Percentiles rank a stretch among this genome's conserved stretches.
Evolutionary conservation across 2,329 filamentous ascomycete species (phyloP).

Genomic region (Pseudogymnoascus pannorum): DNA sequence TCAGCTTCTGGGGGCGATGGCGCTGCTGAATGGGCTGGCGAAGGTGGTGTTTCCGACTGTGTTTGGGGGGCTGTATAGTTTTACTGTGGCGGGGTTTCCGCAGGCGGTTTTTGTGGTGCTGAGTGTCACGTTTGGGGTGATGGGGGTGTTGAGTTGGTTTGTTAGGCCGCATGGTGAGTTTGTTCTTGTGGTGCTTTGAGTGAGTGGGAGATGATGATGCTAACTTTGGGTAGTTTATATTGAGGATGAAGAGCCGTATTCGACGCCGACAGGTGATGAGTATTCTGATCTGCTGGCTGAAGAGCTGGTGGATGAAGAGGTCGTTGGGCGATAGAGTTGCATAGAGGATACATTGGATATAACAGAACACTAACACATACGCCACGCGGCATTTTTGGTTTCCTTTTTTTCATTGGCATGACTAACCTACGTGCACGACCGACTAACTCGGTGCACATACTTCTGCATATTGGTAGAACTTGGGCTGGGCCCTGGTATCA

Average conservation of each 20-base stretch:
- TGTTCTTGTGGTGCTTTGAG: not conserved
- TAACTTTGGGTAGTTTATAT: slow-evolving; percentile 11
- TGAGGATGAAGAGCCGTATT: slow-evolving; percentile 7
- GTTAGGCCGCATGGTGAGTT: slow-evolving; percentile 69
- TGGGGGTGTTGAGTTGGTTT: slow-evolving; percentile 60
- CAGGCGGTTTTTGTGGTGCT: slow-evolving; percentile 80
- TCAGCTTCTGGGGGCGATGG: slow-evolving; percentile 80
- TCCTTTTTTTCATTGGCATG: not conserved
- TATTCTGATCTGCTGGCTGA: not conserved
- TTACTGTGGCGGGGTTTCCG: slow-evolving; percentile 69
- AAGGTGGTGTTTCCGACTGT: slow-evolving; percentile 71
- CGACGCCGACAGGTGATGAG: not conserved
- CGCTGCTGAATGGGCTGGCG: slow-evolving; percentile 74
- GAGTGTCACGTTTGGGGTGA: slow-evolving; percentile 55
- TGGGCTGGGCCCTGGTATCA: not conserved
- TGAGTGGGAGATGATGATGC: not conserved
- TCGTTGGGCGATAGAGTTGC: not conserved
- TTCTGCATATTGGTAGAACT: not conserved
- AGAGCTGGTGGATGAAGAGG: slow-evolving; percentile 11
- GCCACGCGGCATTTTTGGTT: not conserved
- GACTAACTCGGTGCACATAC: not conserved
- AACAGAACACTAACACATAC: not conserved
- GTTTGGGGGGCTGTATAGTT: slow-evolving; percentile 80
- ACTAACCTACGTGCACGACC: not conserved
- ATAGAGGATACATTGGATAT: not conserved